Percentiles rank a stretch among this genome's conserved stretches.
phyloP scores from a whole-genome alignment of 768 basidiomycete genomes.

The Russula sp. region DNA sequence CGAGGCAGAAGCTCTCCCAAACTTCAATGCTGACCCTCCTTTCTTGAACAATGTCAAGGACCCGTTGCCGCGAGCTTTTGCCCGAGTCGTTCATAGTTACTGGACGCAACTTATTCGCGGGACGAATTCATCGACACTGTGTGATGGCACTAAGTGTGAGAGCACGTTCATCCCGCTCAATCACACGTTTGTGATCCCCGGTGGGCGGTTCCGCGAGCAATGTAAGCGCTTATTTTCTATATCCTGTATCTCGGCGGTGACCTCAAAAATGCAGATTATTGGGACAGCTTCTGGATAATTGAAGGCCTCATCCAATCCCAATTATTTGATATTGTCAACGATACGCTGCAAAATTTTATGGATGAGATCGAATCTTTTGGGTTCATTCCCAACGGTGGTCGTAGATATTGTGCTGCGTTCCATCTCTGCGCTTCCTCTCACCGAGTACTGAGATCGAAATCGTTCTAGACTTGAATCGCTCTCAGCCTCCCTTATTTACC shows the following conservation, averaged over 20 bases:
- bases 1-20: constrained; percentile 54
- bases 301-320: constrained; percentile 83
- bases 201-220: constrained; percentile 80
- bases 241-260: neutral
- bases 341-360: constrained; percentile 90
- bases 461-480: constrained; percentile 70
- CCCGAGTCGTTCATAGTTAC: constrained; percentile 77
- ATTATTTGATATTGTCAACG: constrained; percentile 67
- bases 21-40: constrained; percentile 60
- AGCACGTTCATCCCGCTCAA: constrained; percentile 88
- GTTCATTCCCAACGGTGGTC: constrained; percentile 92
- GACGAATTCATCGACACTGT: constrained; percentile 70
- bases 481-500: constrained; percentile 90
- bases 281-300: constrained; percentile 82
- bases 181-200: constrained; percentile 88
- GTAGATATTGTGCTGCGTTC: constrained; percentile 67
- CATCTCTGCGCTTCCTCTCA: neutral
- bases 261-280: constrained; percentile 43
- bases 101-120: constrained; percentile 78
- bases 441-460: neutral
- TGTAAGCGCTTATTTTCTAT: constrained; percentile 49
- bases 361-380: constrained; percentile 81
- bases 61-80: constrained; percentile 65
- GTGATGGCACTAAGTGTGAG: constrained; percentile 61
- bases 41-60: constrained; percentile 72